These are phyloP conservation scores for Aspergillus nomiae DNA, from an alignment of 2,329 filamentous ascomycete genomes.

Conservation along the genomic window DNA sequence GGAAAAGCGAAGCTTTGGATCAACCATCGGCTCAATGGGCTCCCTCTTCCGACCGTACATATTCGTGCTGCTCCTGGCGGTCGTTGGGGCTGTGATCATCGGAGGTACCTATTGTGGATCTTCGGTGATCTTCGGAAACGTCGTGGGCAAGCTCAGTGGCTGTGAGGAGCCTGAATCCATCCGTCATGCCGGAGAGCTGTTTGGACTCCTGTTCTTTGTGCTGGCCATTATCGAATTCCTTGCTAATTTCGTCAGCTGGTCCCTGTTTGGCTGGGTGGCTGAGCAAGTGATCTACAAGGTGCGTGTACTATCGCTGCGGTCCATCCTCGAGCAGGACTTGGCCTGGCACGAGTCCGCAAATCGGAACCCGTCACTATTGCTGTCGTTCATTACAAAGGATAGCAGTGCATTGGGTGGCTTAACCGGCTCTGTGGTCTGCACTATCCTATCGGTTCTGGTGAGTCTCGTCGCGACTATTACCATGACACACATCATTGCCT, in stretches of 20 bases:
- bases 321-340: slow-evolving; percentile 66
- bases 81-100: slow-evolving; percentile 55
- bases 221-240: slow-evolving; percentile 62
- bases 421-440: slow-evolving; percentile 70
- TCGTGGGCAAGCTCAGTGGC: slow-evolving; percentile 58
- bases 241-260: slow-evolving; percentile 63
- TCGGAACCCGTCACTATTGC: slow-evolving; percentile 62
- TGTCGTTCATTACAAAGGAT: slow-evolving; percentile 71
- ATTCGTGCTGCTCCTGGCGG: slow-evolving; percentile 49
- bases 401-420: slow-evolving; percentile 67
- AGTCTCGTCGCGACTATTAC: slow-evolving; percentile 70
- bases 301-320: slow-evolving; percentile 64
- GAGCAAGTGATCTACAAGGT: slow-evolving; percentile 67
- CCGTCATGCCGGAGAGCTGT: slow-evolving; percentile 53
- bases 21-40: slow-evolving; percentile 19
- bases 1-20: slow-evolving; percentile 31
- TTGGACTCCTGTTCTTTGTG: slow-evolving; percentile 62
- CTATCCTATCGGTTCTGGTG: slow-evolving; percentile 66
- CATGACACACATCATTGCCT: slow-evolving; percentile 70
- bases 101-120: slow-evolving; percentile 61
- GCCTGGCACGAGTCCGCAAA: slow-evolving; percentile 70
- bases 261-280: slow-evolving; percentile 59
- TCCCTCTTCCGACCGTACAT: slow-evolving; percentile 39
- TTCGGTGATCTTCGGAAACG: slow-evolving; percentile 63
- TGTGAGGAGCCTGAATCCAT: slow-evolving; percentile 60